Percentiles rank a stretch among this genome's conserved stretches.
These are phyloP conservation scores for Tylopilus orsonianus DNA, from an alignment of 1,284 basidiomycete species.

Conservation along the genomic window DNA sequence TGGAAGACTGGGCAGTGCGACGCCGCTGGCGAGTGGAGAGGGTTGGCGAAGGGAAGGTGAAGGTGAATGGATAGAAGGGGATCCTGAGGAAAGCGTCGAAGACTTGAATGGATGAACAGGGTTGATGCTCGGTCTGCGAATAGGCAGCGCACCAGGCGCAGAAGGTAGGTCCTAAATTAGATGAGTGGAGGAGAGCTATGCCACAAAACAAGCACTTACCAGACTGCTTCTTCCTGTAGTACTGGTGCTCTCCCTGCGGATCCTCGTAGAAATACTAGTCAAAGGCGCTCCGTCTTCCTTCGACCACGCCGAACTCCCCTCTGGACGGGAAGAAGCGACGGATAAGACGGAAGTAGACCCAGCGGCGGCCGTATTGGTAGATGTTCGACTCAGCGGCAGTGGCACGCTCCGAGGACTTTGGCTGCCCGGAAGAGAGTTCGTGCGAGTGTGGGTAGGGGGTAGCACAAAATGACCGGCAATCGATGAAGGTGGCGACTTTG, in stretches of 20 bases:
- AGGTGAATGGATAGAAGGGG: conserved; percentile 48
- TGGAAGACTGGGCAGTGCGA: conserved; percentile 30
- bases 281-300: conserved; percentile 37
- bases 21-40: conserved; percentile 40
- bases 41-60: conserved; percentile 47
- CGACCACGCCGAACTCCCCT: conserved; percentile 37
- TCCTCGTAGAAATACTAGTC: conserved; percentile 37
- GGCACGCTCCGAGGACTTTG: conserved; percentile 39
- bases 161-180: conserved; percentile 35
- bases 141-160: conserved; percentile 47
- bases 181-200: conserved; percentile 19
- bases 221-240: conserved; percentile 36
- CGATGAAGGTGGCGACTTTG: conserved; percentile 43
- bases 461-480: conserved; percentile 60
- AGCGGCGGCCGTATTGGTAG: conserved; percentile 31
- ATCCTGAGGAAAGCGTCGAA: conserved; percentile 59
- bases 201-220: conserved; percentile 24
- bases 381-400: conserved; percentile 36
- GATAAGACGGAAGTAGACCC: conserved; percentile 39
- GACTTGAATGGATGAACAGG: conserved; percentile 68
- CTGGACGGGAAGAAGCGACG: conserved; percentile 41
- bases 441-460: conserved; percentile 40
- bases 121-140: conserved; percentile 52
- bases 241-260: conserved; percentile 43
- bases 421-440: conserved; percentile 33